Evolutionary conservation across 208 protist genomes (phyloP).

Genomic region (Leishmania mexicana): DNA sequence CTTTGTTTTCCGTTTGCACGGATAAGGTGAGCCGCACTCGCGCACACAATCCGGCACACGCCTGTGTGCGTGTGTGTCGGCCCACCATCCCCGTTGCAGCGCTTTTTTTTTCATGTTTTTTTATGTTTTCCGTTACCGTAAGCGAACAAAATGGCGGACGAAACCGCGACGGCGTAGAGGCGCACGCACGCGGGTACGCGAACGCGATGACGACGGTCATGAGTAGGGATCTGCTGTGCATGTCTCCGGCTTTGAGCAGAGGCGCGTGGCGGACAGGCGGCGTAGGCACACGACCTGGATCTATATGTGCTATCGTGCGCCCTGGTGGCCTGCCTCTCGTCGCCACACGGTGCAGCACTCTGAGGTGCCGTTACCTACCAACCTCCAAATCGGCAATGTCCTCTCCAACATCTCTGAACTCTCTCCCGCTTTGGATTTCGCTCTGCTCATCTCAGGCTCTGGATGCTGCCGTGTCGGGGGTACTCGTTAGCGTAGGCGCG

Average conservation of each 20-base stretch:
- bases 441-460: background rate
- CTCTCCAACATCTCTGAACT: background rate
- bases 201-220: no score
- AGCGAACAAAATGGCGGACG: no score
- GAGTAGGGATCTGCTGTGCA: no score
- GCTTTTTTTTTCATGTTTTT: no score
- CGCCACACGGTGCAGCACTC: background rate
- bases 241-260: no score
- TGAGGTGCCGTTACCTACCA: background rate
- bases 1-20: background rate
- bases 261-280: no score
- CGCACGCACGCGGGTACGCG: no score
- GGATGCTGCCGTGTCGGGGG: background rate
- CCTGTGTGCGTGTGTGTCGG: background rate
- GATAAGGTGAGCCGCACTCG: background rate
- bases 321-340: background rate
- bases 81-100: no score
- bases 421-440: background rate
- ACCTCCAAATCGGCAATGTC: no score
- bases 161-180: no score
- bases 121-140: no score
- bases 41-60: background rate
- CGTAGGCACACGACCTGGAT: background rate
- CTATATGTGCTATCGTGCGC: background rate
- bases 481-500: background rate